Conservation (phyloP, 768 basidiomycete species). For the Boletus huronensis region DNA sequence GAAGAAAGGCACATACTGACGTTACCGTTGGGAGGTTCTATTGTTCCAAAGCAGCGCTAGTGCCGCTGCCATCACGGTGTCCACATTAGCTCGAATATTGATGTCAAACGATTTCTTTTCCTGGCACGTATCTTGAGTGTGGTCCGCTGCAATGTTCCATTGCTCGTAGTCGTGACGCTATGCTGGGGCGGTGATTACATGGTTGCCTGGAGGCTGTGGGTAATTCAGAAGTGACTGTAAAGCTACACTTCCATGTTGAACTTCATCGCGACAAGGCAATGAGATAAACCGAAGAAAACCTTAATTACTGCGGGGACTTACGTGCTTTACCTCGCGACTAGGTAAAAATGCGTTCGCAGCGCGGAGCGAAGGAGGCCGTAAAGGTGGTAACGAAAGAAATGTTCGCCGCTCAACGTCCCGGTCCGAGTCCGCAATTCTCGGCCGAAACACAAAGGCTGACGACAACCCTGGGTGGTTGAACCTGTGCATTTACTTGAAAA, state of each 20-base stretch:
- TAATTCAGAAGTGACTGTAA: background rate
- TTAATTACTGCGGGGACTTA: conserved; percentile 19
- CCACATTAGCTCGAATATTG: background rate
- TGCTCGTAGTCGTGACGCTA: background rate
- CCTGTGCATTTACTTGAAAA: background rate
- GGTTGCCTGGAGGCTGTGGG: background rate
- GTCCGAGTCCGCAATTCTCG: conserved; percentile 26
- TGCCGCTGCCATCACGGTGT: background rate
- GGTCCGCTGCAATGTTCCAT: background rate
- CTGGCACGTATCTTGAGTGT: background rate
- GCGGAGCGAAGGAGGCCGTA: conserved; percentile 22
- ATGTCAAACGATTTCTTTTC: background rate
- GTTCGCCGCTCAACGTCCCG: conserved; percentile 24
- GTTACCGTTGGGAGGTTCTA: background rate
- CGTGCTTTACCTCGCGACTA: conserved; percentile 21
- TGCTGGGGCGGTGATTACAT: conserved; percentile 9
- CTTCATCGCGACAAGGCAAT: conserved; percentile 3
- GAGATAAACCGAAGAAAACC: conserved; percentile 12
- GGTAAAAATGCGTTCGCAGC: conserved; percentile 9
- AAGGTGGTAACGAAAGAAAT: conserved; percentile 6
- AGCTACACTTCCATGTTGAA: conserved; percentile 1
- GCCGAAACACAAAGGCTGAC: background rate
- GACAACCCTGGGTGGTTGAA: background rate
- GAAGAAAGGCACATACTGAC: background rate
- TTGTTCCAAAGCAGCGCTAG: background rate